Conservation (phyloP, 257 asterid species). For the Nicotiana otophora region DNA sequence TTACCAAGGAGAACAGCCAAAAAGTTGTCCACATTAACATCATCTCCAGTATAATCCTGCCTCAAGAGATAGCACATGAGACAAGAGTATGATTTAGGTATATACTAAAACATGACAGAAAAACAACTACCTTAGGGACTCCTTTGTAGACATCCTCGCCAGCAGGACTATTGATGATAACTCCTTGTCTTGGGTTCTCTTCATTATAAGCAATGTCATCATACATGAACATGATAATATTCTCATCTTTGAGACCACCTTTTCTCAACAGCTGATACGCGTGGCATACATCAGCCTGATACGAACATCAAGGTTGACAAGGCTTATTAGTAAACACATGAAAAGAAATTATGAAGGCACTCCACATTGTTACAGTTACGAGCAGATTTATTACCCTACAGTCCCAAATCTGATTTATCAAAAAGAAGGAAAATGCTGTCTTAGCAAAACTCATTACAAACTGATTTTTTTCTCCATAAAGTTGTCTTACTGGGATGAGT, state of each 20-base stretch:
- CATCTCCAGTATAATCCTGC: slow-evolving; percentile 81
- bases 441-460: background rate
- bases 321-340: background rate
- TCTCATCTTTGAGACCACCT: slow-evolving; percentile 92
- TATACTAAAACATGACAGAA: background rate
- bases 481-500: background rate
- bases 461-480: background rate
- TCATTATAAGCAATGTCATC: slow-evolving; percentile 75
- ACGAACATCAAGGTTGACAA: slow-evolving; percentile 10
- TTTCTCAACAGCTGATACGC: slow-evolving; percentile 79
- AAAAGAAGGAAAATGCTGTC: background rate
- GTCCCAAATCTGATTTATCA: slow-evolving; percentile 14
- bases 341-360: background rate
- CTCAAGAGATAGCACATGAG: slow-evolving; percentile 30
- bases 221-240: slow-evolving; percentile 78
- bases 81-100: slow-evolving; percentile 7
- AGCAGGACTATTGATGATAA: slow-evolving; percentile 74
- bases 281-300: slow-evolving; percentile 88
- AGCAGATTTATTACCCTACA: background rate
- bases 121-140: slow-evolving; percentile 4
- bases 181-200: slow-evolving; percentile 95
- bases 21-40: slow-evolving; percentile 70
- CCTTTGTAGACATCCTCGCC: slow-evolving; percentile 48
- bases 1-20: slow-evolving; percentile 74
- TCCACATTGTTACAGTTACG: background rate